A percentile compares a stretch with the other conserved stretches of the same genome.
phyloP scores from a whole-genome alignment of 306 rosid species.

The Trichosanthes cucumerina region DNA sequence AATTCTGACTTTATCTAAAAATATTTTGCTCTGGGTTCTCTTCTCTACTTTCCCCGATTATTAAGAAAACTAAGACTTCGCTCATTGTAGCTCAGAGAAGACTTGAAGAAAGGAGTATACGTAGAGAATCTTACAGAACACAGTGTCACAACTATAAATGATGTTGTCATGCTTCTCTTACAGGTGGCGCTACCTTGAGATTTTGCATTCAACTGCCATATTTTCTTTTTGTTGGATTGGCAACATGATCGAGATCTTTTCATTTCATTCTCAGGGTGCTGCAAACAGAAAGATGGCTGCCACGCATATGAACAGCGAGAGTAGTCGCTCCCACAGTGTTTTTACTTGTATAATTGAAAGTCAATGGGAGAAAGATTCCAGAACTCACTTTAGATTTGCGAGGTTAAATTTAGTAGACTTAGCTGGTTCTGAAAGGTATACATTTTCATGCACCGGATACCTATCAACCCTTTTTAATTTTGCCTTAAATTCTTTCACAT shows the following conservation, averaged over 20 bases:
- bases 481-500: neutral
- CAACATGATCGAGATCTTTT: constrained; percentile 10
- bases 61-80: constrained; percentile 8
- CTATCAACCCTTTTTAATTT: constrained; percentile 7
- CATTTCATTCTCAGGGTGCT: constrained; percentile 54
- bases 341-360: constrained; percentile 92
- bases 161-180: constrained; percentile 72
- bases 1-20: constrained; percentile 19
- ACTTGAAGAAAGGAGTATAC: constrained; percentile 89
- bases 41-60: neutral
- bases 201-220: neutral
- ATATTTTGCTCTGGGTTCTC: constrained; percentile 15
- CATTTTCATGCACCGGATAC: neutral
- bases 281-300: constrained; percentile 92
- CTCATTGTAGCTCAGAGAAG: constrained; percentile 81
- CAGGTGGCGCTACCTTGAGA: constrained; percentile 39
- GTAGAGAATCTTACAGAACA: constrained; percentile 85
- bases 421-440: constrained; percentile 96
- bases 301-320: constrained; percentile 84
- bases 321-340: constrained; percentile 96
- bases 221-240: constrained; percentile 7
- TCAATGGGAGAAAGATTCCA: constrained; percentile 81
- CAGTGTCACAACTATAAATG: constrained; percentile 55
- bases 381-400: constrained; percentile 81
- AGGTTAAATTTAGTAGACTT: constrained; percentile 91